These are phyloP conservation scores for Warburgia ugandensis DNA, from an alignment of 164 flowering plant species.

Conservation along the genomic window DNA sequence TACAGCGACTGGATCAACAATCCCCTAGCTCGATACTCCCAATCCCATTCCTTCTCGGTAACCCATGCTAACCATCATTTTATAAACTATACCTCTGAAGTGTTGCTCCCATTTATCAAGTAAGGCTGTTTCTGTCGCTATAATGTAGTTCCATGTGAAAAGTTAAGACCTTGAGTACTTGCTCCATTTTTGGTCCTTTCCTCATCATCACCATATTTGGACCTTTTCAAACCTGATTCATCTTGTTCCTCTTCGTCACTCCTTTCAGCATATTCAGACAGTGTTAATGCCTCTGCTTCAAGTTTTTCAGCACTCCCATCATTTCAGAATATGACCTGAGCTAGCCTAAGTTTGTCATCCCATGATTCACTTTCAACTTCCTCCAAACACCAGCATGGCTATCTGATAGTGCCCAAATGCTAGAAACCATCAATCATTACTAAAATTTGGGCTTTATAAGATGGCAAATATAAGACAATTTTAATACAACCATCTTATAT, in stretches of 20 bases:
- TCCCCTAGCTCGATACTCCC: constrained; percentile 80
- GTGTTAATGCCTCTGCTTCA: constrained; percentile 48
- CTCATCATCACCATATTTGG: constrained; percentile 51
- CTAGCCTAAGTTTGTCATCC: constrained; percentile 49
- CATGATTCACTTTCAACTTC: constrained; percentile 85
- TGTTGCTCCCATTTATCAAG: constrained; percentile 97
- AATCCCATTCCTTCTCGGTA: constrained; percentile 95
- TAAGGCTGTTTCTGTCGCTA: constrained; percentile 60
- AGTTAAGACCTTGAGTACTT: constrained; percentile 57
- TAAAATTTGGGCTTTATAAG: no score
- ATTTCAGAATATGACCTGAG: constrained; percentile 59
- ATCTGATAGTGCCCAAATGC: constrained; percentile 61
- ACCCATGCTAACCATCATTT: constrained; percentile 99
- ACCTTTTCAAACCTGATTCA: constrained; percentile 34
- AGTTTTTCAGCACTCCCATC: constrained; percentile 69
- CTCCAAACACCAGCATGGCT: constrained; percentile 62
- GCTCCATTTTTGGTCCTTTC: constrained; percentile 28
- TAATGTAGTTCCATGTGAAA: constrained; percentile 39
- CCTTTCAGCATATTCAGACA: constrained; percentile 57
- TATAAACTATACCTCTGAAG: constrained; percentile 92
- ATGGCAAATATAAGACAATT: no score
- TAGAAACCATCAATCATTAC: constrained; percentile 71
- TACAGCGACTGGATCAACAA: constrained; percentile 62
- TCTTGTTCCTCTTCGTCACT: constrained; percentile 55
- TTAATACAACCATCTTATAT: no score